Base-by-base conservation (phyloP, 2,329 filamentous ascomycete genomes). In the Cladosporium oxysporum region DNA sequence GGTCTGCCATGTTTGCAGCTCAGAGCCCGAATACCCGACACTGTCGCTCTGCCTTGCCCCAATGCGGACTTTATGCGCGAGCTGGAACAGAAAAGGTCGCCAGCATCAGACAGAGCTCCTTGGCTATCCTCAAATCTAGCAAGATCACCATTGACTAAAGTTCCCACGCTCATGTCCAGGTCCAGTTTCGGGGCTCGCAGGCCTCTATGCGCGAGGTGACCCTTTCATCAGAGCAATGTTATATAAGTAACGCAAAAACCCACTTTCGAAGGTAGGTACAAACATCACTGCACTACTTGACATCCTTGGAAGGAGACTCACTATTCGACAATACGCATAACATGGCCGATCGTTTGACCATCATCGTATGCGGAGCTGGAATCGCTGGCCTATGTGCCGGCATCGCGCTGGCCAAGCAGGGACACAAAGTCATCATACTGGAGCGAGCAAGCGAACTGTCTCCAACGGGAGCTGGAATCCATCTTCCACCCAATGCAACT, bases 361-460 rank as follows among this genome's bases (percentile, higher is more conserved):
- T 85, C 26, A 78, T 85, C 29, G 77, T 87, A 21, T 80, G 85
- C n/a, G 84, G 84, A 14, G 84, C 83, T 21, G 84, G 84, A 5
- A 78, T 86, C 21, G 83, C 83, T 28, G 84, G 84, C 4, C 76
- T 87, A 6, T 82, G 78, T 16, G 79, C 81, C 21, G 80, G 79
- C 29, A 62, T 62, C 21, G 59, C 59, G 12, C 23, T 62, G 33
- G 59, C 59, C 21, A 62, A 52, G 47, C 59, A 53, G 14, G 59
- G 59, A n/a, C 59, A 62, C 29, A 29, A 62, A 41, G 33, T 62
- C 31, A 41, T 62, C 47, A 53, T 62, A 18, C 59, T 62, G 6
- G 59, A 62, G 18, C 47, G 59, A 41, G 59, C 59, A 5, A 31
- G n/a, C 29, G 59, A 26, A 12, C 29, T 53, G 12, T 62, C 59